Conservation (phyloP, 331 rosid species). For the Saraca asoca region DNA sequence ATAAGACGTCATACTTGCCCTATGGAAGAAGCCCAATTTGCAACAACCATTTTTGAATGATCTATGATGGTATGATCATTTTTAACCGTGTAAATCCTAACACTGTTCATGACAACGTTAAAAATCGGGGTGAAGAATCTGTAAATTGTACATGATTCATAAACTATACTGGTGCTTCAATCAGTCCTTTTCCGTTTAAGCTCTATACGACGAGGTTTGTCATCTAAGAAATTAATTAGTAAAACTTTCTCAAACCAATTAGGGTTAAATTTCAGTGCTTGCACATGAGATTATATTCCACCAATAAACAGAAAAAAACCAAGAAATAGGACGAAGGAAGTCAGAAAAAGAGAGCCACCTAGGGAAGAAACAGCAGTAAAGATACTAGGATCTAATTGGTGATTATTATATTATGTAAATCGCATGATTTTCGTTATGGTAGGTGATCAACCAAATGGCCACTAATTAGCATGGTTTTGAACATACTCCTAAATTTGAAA, state of each 20-base stretch:
- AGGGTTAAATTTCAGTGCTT: not conserved
- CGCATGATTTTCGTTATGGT: conserved; percentile 39
- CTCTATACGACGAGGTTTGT: too few species aligned
- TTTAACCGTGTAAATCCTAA: too few species aligned
- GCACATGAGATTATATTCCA: not conserved
- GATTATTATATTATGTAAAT: conserved; percentile 3
- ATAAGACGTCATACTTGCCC: conserved; percentile 32
- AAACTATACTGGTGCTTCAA: too few species aligned
- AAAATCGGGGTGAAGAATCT: too few species aligned
- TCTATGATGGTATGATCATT: too few species aligned
- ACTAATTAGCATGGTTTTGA: conserved; percentile 19
- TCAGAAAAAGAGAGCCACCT: not conserved
- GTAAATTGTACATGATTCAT: too few species aligned
- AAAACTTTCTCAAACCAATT: not conserved
- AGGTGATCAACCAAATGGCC: conserved; percentile 43
- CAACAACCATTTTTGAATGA: too few species aligned
- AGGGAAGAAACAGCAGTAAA: not conserved
- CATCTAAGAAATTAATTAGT: too few species aligned
- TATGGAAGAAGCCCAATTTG: not conserved
- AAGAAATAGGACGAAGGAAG: not conserved
- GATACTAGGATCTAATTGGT: not conserved
- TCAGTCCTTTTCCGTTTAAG: too few species aligned
- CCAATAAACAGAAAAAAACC: not conserved
- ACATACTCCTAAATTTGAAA: conserved; percentile 5
- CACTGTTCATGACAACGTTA: too few species aligned